These are phyloP conservation scores for rapeseed (Brassica napus) DNA, from an alignment of 345 rosid genomes.

Conservation along the genomic window DNA sequence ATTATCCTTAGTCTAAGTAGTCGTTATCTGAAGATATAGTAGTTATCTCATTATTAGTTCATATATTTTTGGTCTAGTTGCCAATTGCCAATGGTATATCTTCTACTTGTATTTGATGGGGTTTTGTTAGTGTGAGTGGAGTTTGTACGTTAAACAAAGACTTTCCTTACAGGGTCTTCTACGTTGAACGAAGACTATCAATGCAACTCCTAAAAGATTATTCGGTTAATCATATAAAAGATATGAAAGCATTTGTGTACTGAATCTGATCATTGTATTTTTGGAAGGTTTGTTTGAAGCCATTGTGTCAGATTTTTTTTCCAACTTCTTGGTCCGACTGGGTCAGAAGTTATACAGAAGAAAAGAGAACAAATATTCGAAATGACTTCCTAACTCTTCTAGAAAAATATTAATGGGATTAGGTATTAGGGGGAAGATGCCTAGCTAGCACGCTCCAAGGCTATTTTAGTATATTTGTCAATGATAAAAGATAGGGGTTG, in stretches of 20 bases:
- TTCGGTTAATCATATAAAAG: slow-evolving; percentile 11
- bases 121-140: not conserved
- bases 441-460: slow-evolving; percentile 29
- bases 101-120: not conserved
- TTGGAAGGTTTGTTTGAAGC: slow-evolving; percentile 9
- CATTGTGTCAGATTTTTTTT: not conserved
- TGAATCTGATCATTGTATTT: slow-evolving; percentile 13
- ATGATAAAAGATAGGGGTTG: slow-evolving; percentile 18
- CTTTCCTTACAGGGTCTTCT: not conserved
- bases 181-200: slow-evolving; percentile 2
- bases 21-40: no score
- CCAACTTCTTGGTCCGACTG: not conserved
- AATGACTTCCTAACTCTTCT: slow-evolving; percentile 15
- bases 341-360: not conserved
- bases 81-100: not conserved
- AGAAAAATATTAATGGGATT: not conserved
- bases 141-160: slow-evolving; percentile 17
- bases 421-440: slow-evolving; percentile 27
- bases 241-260: slow-evolving; percentile 6
- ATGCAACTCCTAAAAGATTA: not conserved
- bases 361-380: slow-evolving; percentile 19
- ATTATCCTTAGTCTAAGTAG: no score
- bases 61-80: not conserved
- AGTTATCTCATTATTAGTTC: no score
- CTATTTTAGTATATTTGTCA: not conserved